These are phyloP conservation scores for Holtermannia corniformis DNA, from an alignment of 768 basidiomycete species.

Conservation along the genomic window DNA sequence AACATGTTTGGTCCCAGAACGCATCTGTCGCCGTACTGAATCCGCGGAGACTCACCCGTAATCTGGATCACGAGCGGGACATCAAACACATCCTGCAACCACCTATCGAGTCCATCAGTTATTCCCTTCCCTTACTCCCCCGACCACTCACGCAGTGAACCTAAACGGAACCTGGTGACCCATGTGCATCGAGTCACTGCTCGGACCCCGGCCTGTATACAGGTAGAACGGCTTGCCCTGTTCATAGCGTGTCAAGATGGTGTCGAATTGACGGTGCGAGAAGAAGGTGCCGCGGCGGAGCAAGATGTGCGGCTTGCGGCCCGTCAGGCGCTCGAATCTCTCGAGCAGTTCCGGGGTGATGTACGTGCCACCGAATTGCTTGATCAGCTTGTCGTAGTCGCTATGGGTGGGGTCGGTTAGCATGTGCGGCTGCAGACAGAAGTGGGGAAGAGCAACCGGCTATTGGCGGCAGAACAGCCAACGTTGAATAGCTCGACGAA, in stretches of 20 bases:
- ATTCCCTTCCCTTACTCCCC: neutral
- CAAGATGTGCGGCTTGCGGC: slow-evolving; percentile 74
- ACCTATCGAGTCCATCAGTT: too few relatives aligned
- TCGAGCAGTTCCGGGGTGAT: slow-evolving; percentile 67
- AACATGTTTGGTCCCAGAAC: neutral
- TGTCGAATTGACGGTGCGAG: slow-evolving; percentile 91
- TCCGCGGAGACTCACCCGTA: slow-evolving; percentile 53
- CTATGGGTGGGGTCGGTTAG: slow-evolving; percentile 44
- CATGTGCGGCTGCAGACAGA: neutral
- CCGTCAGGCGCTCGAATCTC: slow-evolving; percentile 85
- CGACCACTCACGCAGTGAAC: slow-evolving; percentile 76
- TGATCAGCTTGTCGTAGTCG: slow-evolving; percentile 91
- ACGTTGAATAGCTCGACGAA: too few relatives aligned
- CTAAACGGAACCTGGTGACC: slow-evolving; percentile 96
- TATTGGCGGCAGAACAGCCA: too few relatives aligned
- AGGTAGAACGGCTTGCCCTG: slow-evolving; percentile 95
- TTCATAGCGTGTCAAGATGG: slow-evolving; percentile 89
- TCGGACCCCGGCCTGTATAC: slow-evolving; percentile 94
- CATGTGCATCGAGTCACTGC: slow-evolving; percentile 92
- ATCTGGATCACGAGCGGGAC: slow-evolving; percentile 91
- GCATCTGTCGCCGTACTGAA: neutral
- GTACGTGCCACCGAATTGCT: slow-evolving; percentile 82
- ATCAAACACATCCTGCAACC: slow-evolving; percentile 93
- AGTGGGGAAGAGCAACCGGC: neutral
- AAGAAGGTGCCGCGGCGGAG: slow-evolving; percentile 92